Evolutionary conservation across 305 asterid genomes (phyloP).

Genomic region (Euphrasia arctica): DNA sequence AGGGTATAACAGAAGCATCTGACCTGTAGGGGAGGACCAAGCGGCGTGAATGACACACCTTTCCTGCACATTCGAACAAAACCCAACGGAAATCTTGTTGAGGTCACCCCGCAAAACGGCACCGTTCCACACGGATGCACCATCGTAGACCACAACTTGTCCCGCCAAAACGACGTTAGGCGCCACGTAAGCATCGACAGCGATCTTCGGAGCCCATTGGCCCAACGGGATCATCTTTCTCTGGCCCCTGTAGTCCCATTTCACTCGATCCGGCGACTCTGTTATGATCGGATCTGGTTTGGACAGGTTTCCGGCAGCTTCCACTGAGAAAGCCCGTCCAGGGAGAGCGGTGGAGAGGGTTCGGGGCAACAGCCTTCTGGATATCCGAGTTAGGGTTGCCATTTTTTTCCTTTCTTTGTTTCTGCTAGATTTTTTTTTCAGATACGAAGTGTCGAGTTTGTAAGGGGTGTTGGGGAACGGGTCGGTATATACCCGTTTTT

Average conservation of each 20-base stretch:
- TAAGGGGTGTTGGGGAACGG: no score
- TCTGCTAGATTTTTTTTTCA: background rate
- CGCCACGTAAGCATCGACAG: constrained; percentile 94
- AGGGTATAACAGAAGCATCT: constrained; percentile 11
- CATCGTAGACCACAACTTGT: constrained; percentile 82
- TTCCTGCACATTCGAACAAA: constrained; percentile 91
- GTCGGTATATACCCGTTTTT: no score
- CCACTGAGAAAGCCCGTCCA: constrained; percentile 35
- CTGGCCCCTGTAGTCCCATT: constrained; percentile 98
- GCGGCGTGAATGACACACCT: constrained; percentile 91
- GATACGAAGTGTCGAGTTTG: background rate
- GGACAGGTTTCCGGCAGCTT: constrained; percentile 25
- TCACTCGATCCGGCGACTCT: constrained; percentile 76
- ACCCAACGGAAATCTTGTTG: constrained; percentile 83
- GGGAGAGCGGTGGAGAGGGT: constrained; percentile 25
- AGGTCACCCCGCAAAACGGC: constrained; percentile 92
- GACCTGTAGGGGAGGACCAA: constrained; percentile 96
- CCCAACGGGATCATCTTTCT: constrained; percentile 78
- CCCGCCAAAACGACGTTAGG: constrained; percentile 96
- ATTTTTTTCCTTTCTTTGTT: background rate
- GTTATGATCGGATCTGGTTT: constrained; percentile 38
- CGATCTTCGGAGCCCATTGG: constrained; percentile 88
- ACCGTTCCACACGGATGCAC: constrained; percentile 95
- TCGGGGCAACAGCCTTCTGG: constrained; percentile 42
- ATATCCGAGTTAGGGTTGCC: constrained; percentile 34